Percentiles rank a stretch among this genome's conserved stretches.
phyloP scores from a whole-genome alignment of 129 eudicot genomes.

The Kitagawia praeruptora region DNA sequence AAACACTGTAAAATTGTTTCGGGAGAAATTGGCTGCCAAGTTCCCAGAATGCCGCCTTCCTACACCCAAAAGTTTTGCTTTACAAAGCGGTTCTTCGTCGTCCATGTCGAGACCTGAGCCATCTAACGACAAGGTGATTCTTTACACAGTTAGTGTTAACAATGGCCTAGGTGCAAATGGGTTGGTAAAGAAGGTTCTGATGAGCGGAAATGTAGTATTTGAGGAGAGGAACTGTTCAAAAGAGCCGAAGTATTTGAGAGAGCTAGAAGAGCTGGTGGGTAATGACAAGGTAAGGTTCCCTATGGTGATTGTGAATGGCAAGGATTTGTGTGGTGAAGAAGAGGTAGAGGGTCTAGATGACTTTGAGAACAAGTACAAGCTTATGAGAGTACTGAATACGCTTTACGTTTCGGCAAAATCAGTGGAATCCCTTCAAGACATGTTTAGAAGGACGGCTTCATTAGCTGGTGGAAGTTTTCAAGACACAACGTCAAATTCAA shows the following conservation, averaged over 20 bases:
- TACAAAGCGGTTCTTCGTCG: neutral
- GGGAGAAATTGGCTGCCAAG: neutral
- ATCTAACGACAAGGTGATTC: neutral
- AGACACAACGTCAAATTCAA: neutral
- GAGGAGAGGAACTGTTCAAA: neutral
- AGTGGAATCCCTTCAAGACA: neutral
- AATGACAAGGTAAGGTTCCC: neutral
- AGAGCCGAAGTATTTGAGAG: neutral
- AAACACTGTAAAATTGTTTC: neutral
- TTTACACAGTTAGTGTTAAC: neutral
- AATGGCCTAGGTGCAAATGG: neutral
- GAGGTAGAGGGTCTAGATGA: neutral
- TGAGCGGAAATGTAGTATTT: neutral
- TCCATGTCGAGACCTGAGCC: neutral
- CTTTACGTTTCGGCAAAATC: neutral
- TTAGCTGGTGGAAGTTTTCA: neutral
- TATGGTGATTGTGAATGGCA: neutral
- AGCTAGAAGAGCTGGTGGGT: neutral
- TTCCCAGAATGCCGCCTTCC: slow-evolving; percentile 2
- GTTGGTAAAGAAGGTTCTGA: neutral
- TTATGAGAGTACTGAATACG: neutral
- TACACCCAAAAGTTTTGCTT: neutral
- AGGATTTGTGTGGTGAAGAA: slow-evolving; percentile 3
- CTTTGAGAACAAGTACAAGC: neutral
- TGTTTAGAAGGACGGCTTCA: neutral